Evolutionary conservation across 768 basidiomycete species (phyloP).

Genomic region (Pisolithus albus): DNA sequence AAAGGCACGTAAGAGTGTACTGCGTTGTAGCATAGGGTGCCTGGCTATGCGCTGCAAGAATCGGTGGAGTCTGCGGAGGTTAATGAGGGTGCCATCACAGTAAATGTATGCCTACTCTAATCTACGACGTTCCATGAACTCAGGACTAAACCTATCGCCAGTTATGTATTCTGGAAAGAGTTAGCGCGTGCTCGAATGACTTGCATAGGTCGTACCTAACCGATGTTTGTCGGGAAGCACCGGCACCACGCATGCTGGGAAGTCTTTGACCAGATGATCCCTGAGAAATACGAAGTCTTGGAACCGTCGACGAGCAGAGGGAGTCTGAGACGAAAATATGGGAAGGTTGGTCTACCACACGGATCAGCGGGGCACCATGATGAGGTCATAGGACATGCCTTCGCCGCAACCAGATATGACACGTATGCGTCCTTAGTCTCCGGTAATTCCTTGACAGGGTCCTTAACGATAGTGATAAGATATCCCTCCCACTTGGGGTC

Average conservation of each 20-base stretch:
- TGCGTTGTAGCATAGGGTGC: constrained; percentile 90
- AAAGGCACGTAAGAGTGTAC: constrained; percentile 87
- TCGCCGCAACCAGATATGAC: constrained; percentile 84
- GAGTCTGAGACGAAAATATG: constrained; percentile 70
- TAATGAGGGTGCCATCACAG: constrained; percentile 1
- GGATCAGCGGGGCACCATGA: constrained; percentile 7
- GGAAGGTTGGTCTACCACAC: constrained; percentile 74
- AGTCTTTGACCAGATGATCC: constrained; percentile 82
- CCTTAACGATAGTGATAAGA: constrained; percentile 75
- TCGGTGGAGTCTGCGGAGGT: constrained; percentile 65
- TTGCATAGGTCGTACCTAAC: constrained; percentile 54
- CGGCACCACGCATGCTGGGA: constrained; percentile 97
- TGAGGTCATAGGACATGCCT: constrained; percentile 43
- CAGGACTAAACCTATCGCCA: constrained; percentile 93
- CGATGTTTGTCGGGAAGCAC: constrained; percentile 96
- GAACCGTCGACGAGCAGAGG: constrained; percentile 81
- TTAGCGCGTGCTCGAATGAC: constrained; percentile 1
- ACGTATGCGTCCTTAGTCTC: constrained; percentile 98
- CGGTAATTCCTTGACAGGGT: constrained; percentile 92
- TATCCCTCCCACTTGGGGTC: constrained; percentile 91
- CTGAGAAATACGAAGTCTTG: constrained; percentile 95
- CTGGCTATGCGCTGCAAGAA: constrained; percentile 88
- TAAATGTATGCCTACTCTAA: constrained; percentile 56
- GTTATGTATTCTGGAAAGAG: constrained; percentile 80
- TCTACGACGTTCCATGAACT: constrained; percentile 92